Percentiles rank a stretch among this genome's conserved stretches.
Evolutionary conservation across 345 rosid genomes (phyloP).

Genomic region (Murraya koenigii): DNA sequence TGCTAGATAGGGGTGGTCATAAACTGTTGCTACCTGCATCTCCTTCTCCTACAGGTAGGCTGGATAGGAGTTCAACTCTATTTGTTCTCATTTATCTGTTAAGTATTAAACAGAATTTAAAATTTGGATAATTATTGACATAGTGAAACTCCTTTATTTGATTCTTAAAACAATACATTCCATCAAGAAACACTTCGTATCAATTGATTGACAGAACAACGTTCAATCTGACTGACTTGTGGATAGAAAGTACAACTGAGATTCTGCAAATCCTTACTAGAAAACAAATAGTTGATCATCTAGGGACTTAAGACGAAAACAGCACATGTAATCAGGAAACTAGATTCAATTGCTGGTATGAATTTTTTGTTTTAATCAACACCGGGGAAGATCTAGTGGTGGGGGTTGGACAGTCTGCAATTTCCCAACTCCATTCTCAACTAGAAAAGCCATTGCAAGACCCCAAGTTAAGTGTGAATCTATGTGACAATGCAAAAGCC

Average conservation of each 20-base stretch:
- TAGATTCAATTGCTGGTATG: conserved; percentile 14
- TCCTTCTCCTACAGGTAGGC: conserved; percentile 7
- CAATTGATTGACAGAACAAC: conserved; percentile 3
- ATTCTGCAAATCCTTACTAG: background rate
- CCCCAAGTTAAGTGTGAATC: conserved; percentile 74
- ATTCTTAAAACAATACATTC: conserved; percentile 13
- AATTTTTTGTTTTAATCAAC: conserved; percentile 29
- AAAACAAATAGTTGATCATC: background rate
- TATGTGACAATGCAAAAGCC: conserved; percentile 88
- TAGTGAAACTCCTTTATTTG: background rate
- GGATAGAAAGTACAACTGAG: background rate
- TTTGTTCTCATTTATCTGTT: background rate
- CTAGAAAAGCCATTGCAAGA: conserved; percentile 65
- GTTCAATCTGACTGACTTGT: conserved; percentile 7
- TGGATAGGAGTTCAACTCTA: background rate
- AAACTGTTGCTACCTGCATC: background rate
- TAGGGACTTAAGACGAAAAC: background rate
- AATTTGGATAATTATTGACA: background rate
- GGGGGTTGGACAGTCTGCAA: conserved; percentile 81
- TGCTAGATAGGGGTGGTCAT: background rate
- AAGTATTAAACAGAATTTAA: background rate
- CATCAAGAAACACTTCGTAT: background rate
- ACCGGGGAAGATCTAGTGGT: conserved; percentile 76
- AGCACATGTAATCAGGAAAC: conserved; percentile 14
- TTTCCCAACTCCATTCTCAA: conserved; percentile 68